Evolutionary conservation across 225 moss, liverwort and hornwort genomes (phyloP).

Genomic region (Sphagnum contortum): DNA sequence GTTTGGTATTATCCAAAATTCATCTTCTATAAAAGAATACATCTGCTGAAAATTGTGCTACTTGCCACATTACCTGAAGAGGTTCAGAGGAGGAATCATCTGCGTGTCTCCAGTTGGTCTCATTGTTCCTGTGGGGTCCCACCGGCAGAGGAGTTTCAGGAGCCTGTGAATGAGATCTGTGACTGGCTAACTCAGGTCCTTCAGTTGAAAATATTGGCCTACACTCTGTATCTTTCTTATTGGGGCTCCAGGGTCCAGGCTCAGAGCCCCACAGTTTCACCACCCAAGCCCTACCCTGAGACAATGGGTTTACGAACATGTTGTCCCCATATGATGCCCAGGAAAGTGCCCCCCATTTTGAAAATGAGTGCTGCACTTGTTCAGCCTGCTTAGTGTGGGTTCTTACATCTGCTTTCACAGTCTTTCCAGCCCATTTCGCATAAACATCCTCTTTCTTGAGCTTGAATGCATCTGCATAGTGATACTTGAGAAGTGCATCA

Average conservation of each 20-base stretch:
- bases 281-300: slow-evolving; percentile 28
- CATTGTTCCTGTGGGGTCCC: no score
- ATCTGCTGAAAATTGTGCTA: no score
- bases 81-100: no score
- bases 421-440: slow-evolving; percentile 12
- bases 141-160: slow-evolving; percentile 4
- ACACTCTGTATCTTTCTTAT: slow-evolving; percentile 12
- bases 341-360: slow-evolving; percentile 11
- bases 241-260: slow-evolving; percentile 26
- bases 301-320: slow-evolving; percentile 28
- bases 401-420: slow-evolving; percentile 10
- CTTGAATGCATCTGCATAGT: slow-evolving; percentile 22
- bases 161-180: slow-evolving; percentile 12
- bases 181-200: slow-evolving; percentile 13
- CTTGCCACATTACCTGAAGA: no score
- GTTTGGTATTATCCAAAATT: no score
- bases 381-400: no score
- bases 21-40: no score
- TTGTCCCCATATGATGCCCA: slow-evolving; percentile 16
- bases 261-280: slow-evolving; percentile 19
- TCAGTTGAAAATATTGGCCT: slow-evolving; percentile 7
- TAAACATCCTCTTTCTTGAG: slow-evolving; percentile 12
- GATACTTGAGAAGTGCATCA: slow-evolving; percentile 39
- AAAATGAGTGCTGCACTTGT: background rate
- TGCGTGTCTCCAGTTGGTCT: no score